phyloP scores from a whole-genome alignment of 345 rosid species.

The Nasturtium officinale region DNA sequence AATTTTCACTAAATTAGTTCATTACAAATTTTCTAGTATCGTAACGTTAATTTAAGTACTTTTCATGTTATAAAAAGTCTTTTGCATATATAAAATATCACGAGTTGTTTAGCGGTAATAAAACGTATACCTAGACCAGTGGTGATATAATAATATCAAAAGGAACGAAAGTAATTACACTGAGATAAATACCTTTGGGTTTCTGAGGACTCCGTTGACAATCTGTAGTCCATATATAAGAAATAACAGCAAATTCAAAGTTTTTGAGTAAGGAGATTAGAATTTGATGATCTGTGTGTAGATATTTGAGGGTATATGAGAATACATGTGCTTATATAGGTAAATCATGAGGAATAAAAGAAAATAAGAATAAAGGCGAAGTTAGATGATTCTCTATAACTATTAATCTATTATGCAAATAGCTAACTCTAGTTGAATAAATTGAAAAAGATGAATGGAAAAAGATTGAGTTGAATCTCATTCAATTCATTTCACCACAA shows the following conservation, averaged over 20 bases:
- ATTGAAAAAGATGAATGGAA: too few species aligned
- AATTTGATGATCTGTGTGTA: neutral
- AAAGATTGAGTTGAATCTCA: too few species aligned
- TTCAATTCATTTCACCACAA: too few species aligned
- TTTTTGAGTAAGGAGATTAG: neutral
- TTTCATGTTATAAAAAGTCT: neutral
- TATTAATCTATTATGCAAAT: too few species aligned
- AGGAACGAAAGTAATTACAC: neutral
- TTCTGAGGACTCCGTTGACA: slow-evolving; percentile 28
- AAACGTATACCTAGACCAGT: neutral
- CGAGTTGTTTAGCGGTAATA: neutral
- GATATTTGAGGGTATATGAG: slow-evolving; percentile 6
- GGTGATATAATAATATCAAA: too few species aligned
- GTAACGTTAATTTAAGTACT: neutral
- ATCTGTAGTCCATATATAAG: slow-evolving; percentile 17
- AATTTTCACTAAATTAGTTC: neutral
- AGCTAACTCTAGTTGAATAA: too few species aligned
- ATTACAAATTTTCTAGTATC: neutral
- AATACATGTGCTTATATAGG: slow-evolving; percentile 19
- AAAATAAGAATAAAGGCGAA: neutral
- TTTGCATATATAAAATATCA: neutral
- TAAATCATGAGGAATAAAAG: slow-evolving; percentile 15
- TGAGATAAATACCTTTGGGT: slow-evolving; percentile 14
- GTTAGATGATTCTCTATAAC: slow-evolving; percentile 25
- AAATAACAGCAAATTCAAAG: neutral